Evolutionary conservation across 2,329 filamentous ascomycete genomes (phyloP).

Genomic region (Cercospora sp.): DNA sequence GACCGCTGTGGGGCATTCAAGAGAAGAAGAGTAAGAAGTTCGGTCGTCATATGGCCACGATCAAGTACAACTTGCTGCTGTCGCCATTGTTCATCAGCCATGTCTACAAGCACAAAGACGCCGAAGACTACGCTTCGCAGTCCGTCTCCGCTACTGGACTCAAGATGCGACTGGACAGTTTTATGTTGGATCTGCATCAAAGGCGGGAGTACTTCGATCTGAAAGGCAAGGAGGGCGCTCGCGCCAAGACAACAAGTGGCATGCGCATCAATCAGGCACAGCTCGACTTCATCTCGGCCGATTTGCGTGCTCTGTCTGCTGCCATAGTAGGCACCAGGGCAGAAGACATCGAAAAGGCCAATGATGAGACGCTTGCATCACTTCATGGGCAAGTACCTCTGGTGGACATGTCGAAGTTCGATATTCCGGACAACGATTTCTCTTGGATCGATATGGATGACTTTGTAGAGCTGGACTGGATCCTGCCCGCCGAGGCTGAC

Average conservation of each 20-base stretch:
- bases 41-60: conserved; percentile 91
- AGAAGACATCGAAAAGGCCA: conserved; percentile 69
- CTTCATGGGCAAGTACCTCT: conserved; percentile 55
- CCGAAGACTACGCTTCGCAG: conserved; percentile 76
- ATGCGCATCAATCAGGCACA: conserved; percentile 97
- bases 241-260: conserved; percentile 77
- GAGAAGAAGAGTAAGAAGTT: conserved; percentile 99
- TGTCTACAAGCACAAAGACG: conserved; percentile 97
- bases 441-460: conserved; percentile 99
- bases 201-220: conserved; percentile 87
- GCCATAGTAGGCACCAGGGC: conserved; percentile 78
- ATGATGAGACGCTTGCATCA: conserved; percentile 61
- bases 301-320: conserved; percentile 90
- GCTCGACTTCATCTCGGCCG: conserved; percentile 85
- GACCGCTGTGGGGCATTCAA: conserved; percentile 82
- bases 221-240: conserved; percentile 65
- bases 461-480: conserved; percentile 97
- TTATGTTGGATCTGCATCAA: conserved; percentile 95
- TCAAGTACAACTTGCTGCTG: conserved; percentile 93
- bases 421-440: conserved; percentile 90
- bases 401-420: conserved; percentile 78
- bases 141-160: conserved; percentile 90
- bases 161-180: conserved; percentile 92
- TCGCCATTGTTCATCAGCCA: conserved; percentile 94
- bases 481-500: conserved; percentile 83